Conservation (phyloP, 768 basidiomycete genomes). For the Rhizopogon roseolus region DNA sequence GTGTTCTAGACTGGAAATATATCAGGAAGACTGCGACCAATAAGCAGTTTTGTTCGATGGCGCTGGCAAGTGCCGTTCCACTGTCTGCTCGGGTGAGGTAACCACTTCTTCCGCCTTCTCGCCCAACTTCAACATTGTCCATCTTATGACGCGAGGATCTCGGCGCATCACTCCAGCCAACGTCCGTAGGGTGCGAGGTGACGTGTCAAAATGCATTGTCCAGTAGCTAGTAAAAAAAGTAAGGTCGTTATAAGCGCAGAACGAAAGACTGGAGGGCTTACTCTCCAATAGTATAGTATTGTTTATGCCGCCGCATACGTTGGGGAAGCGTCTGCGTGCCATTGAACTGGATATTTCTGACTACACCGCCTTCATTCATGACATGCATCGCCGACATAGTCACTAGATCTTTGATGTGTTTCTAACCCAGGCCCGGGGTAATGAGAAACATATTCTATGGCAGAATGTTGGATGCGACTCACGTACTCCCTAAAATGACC, state of each 20-base stretch:
- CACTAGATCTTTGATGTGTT: slow-evolving; percentile 72
- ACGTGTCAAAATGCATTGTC: slow-evolving; percentile 88
- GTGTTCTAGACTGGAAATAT: neutral
- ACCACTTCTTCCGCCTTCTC: slow-evolving; percentile 69
- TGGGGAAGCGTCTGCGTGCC: slow-evolving; percentile 73
- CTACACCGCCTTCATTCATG: slow-evolving; percentile 73
- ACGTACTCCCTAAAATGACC: slow-evolving; percentile 75
- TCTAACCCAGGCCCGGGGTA: slow-evolving; percentile 32
- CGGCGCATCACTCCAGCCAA: slow-evolving; percentile 66
- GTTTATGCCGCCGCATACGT: slow-evolving; percentile 61
- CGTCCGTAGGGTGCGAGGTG: slow-evolving; percentile 59
- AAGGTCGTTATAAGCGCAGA: slow-evolving; percentile 3
- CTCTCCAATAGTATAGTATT: slow-evolving; percentile 65
- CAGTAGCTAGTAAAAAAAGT: slow-evolving; percentile 57
- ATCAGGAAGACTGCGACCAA: neutral
- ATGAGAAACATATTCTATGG: neutral
- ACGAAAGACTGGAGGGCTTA: slow-evolving; percentile 38
- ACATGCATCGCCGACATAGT: slow-evolving; percentile 66
- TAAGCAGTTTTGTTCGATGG: neutral
- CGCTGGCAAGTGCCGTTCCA: slow-evolving; percentile 14
- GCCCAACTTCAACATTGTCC: slow-evolving; percentile 77
- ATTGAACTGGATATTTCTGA: slow-evolving; percentile 72
- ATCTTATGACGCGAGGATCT: slow-evolving; percentile 81
- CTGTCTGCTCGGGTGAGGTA: slow-evolving; percentile 40
- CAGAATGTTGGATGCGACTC: slow-evolving; percentile 18